Percentiles rank a stretch among this genome's conserved stretches.
Evolutionary conservation across 1,284 basidiomycete species (phyloP).

Genomic region (Exobasidium cylindrosporum): DNA sequence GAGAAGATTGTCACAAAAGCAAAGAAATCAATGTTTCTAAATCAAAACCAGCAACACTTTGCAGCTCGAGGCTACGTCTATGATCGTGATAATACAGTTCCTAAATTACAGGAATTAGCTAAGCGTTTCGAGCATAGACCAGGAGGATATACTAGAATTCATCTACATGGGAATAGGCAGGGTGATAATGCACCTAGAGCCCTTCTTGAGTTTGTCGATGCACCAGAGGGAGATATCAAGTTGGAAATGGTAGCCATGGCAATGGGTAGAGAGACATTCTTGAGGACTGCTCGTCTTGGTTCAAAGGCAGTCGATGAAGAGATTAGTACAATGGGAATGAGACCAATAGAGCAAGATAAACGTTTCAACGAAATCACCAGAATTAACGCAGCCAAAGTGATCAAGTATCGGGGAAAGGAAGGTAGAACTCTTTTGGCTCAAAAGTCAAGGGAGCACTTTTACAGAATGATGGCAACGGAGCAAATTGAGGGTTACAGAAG

Average conservation of each 20-base stretch:
- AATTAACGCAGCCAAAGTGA: slow-evolving; percentile 40
- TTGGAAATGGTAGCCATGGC: slow-evolving; percentile 51
- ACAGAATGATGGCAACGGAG: slow-evolving; percentile 38
- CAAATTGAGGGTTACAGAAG: slow-evolving; percentile 31
- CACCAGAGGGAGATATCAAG: slow-evolving; percentile 74
- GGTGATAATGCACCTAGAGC: slow-evolving; percentile 94
- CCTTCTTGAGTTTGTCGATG: slow-evolving; percentile 89
- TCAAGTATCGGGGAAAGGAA: slow-evolving; percentile 41
- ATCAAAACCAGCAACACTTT: slow-evolving; percentile 4
- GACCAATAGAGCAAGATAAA: slow-evolving; percentile 36
- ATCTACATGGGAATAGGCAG: slow-evolving; percentile 78
- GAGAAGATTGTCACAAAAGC: slow-evolving; percentile 71
- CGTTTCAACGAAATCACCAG: slow-evolving; percentile 43
- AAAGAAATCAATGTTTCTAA: slow-evolving; percentile 21
- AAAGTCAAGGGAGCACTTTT: slow-evolving; percentile 35
- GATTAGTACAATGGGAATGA: slow-evolving; percentile 19
- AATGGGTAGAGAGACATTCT: slow-evolving; percentile 39
- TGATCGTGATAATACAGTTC: slow-evolving; percentile 2
- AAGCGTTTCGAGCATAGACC: slow-evolving; percentile 76
- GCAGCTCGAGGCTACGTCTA: slow-evolving; percentile 39
- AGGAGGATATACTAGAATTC: slow-evolving; percentile 93
- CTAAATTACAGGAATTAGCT: slow-evolving; percentile 76
- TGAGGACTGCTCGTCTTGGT: slow-evolving; percentile 24
- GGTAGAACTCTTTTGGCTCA: slow-evolving; percentile 30
- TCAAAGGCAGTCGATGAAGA: neutral